Evolutionary conservation across 768 basidiomycete species (phyloP), one percentile per base, ranked within the genome.

Genomic region (Serendipita sp.): DNA sequence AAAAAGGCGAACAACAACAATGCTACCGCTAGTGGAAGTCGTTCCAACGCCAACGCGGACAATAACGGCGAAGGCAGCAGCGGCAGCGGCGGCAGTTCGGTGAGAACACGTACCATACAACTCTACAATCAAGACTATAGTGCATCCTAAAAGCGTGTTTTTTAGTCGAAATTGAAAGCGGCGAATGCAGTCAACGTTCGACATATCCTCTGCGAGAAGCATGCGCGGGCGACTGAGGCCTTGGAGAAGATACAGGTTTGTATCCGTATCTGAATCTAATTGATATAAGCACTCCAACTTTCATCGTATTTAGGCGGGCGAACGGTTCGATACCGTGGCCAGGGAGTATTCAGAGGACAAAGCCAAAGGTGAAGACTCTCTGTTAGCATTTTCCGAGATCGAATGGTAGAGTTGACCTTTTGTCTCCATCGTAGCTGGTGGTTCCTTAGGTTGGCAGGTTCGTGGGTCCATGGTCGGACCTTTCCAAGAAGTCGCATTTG

Each of bases 341-440:
- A 85, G 90, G 70, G 90, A 91, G 70, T 91, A 89, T 68, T 91
- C 91, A 0, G 89, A 91, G 73, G 90, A 92, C 75, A 92, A 92
- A 71, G 90, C 90, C 3, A 92, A 91, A 80, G 81, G 89, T 86
- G 65, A 23, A 72, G 16, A 11, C 30, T 69, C 35, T 51, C 36
- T 15, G 5, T 32, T 4, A 23, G 44, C 8, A 64, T 3, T 2
- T n/a, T 35, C n/a, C 64, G 47, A 7, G 34, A 65, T 7, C 8
- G 46, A 66, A 13, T 41, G 13, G 51, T 18, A 18, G 2, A 13
- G 5, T 41, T 7, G 13, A 41, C 5, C 41, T 5, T 23, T 23
- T 23, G 23, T 41, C 5, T 41, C 7, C 41, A 41, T 36, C 13
- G 41, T 69, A 91, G 90, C 84, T 71, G 90, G 90, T 36, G 90